Base-by-base conservation (phyloP, 192 early-diverging fungal species). In the Gryganskiella cystojenkinii region DNA sequence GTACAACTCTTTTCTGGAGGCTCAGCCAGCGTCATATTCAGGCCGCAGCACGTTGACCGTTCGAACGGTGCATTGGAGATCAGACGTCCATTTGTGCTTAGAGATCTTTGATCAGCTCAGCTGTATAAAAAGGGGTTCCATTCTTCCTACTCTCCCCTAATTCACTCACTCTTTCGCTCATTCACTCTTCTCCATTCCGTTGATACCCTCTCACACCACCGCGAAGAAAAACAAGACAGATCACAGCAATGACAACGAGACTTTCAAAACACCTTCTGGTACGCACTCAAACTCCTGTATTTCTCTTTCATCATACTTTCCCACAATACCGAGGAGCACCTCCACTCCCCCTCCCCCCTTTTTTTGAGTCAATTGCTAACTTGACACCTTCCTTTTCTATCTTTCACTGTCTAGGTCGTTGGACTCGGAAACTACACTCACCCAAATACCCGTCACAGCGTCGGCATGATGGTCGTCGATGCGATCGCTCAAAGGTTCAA, bases 391-490 rank as follows among this genome's bases (percentile, higher is more conserved):
- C 7, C 13, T 40, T 40, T 40, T 40, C 13, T 40, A 13, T 13
- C 7, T 40, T 40, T 37, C 37, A 17, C 25, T 52, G 10, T 33
- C 40, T 45, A 89, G 87, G 67, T 93, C 34, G 89, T 90, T 24
- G 92, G 92, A 19, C 81, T 94, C 19, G 92, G 92, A 43, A 94
- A 94, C 81, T 70, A 88, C 47, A 83, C 80, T 14, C 83, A 84
- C 27, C 88, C 90, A 19, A 65, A 83, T 30, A 92, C 91, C 8
- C 74, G 92, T 35, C 92, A 94, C 69, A 92, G 88, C 60, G 87
- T 92, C 4, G 92, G 92, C 9, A 89, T 91, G 87, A 83, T 90
- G 82, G 80, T 88, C 25, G 53, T 92, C 9, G 88, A 94, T 64
- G 52, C 66, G 25, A 60, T 88, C 31, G 88, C 87, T 15, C 42